Percentiles rank a stretch among this genome's conserved stretches.
Evolutionary conservation across 148 eudicot species (phyloP).

Genomic region (Polygonum aviculare): DNA sequence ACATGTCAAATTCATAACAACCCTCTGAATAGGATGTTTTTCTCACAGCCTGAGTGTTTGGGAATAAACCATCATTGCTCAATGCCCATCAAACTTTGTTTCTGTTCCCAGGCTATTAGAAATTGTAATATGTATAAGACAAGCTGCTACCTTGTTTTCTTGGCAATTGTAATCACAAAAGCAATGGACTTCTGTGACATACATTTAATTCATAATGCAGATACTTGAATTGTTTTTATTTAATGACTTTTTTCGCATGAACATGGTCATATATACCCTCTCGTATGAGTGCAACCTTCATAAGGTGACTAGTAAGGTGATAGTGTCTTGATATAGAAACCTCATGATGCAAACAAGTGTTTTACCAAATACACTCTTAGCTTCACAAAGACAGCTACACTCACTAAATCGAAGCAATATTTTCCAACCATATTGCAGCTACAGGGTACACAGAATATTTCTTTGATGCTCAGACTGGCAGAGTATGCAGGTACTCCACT

Average conservation of each 20-base stretch:
- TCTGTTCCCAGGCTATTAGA: not conserved
- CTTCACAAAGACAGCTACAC: not conserved
- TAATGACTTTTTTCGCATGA: not conserved
- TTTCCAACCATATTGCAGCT: conserved; percentile 39
- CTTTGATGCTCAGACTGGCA: conserved; percentile 62
- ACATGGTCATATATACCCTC: not conserved
- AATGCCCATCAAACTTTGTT: not conserved
- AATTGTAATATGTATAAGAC: not conserved
- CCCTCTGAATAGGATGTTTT: too few species aligned
- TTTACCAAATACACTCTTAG: not conserved
- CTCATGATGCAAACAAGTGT: too few species aligned
- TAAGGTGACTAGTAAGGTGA: not conserved
- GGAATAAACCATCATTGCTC: not conserved
- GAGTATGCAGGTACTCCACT: conserved; percentile 56
- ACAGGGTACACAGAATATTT: conserved; percentile 93
- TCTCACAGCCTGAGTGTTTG: too few species aligned
- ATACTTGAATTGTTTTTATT: not conserved
- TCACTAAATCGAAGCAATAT: not conserved
- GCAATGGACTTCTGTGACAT: not conserved
- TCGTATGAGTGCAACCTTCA: not conserved
- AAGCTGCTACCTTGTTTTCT: not conserved
- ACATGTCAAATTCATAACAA: not conserved
- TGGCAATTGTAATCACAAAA: not conserved
- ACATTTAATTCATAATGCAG: not conserved
- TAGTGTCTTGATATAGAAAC: not conserved